Percentiles rank a stretch among this genome's conserved stretches.
These are phyloP conservation scores for Hypericum perforatum DNA, from an alignment of 345 rosid species.

Conservation along the genomic window DNA sequence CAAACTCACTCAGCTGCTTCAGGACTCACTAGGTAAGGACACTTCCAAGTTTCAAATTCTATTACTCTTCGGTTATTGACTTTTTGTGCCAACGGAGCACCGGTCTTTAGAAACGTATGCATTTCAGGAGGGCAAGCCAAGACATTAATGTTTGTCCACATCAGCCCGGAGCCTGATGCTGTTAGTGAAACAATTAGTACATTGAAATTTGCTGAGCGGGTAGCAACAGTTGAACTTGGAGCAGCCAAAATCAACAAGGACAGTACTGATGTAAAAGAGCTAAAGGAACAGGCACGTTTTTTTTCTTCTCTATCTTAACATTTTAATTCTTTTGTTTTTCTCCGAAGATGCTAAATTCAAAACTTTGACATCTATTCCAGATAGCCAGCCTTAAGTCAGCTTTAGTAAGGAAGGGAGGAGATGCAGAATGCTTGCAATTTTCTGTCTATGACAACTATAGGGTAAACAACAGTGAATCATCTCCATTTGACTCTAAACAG, in stretches of 20 bases:
- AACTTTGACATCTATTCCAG: constrained; percentile 25
- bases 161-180: constrained; percentile 88
- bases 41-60: neutral
- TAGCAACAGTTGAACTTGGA: constrained; percentile 91
- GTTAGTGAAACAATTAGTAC: constrained; percentile 87
- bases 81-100: constrained; percentile 3
- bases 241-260: constrained; percentile 87
- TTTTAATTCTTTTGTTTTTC: neutral
- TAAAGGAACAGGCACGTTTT: constrained; percentile 82
- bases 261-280: constrained; percentile 68
- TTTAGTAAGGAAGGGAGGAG: constrained; percentile 62
- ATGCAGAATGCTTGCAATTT: constrained; percentile 31
- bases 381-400: constrained; percentile 77
- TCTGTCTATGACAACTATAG: constrained; percentile 34
- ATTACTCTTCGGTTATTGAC: neutral
- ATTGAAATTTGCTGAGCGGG: constrained; percentile 93
- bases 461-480: constrained; percentile 42
- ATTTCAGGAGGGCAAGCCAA: constrained; percentile 92
- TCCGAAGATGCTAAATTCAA: neutral
- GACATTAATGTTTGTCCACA: constrained; percentile 95
- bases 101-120: constrained; percentile 10
- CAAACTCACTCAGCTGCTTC: constrained; percentile 94
- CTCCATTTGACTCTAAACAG: constrained; percentile 35
- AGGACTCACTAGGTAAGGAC: constrained; percentile 81
- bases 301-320: constrained; percentile 1